A percentile compares a stretch with the other conserved stretches of the same genome.
Conservation (phyloP, 1,284 basidiomycete genomes). For the Trichosporon inkin region DNA sequence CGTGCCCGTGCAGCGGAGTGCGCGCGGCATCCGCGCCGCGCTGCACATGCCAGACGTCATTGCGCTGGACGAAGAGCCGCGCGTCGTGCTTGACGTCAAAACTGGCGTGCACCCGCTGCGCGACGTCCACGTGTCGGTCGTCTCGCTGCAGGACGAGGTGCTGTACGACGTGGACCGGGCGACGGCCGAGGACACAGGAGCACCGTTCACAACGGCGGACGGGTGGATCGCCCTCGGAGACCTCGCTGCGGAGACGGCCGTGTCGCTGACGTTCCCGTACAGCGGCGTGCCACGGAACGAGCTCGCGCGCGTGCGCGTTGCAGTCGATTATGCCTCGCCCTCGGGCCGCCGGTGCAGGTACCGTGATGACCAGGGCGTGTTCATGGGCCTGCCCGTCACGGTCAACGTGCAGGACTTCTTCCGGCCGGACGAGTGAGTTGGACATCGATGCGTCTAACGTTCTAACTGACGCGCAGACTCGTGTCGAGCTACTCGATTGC, state of each 20-base stretch:
- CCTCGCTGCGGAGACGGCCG: constrained; percentile 14
- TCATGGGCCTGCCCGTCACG: constrained; percentile 47
- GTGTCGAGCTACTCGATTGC: constrained; percentile 50
- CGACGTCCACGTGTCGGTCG: constrained; percentile 21
- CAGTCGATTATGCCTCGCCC: constrained; percentile 26
- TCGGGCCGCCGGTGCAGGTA: constrained; percentile 16
- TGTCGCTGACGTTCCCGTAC: constrained; percentile 32
- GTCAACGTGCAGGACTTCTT: constrained; percentile 53
- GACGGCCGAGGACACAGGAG: neutral
- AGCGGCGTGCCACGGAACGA: constrained; percentile 34
- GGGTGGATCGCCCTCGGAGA: constrained; percentile 21
- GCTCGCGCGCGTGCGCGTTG: constrained; percentile 31
- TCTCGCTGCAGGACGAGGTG: constrained; percentile 28
- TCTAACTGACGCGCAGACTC: constrained; percentile 31
- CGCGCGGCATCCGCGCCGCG: constrained; percentile 23
- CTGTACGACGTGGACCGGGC: constrained; percentile 24
- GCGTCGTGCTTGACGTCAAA: constrained; percentile 33
- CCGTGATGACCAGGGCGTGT: constrained; percentile 35
- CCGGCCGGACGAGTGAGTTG: constrained; percentile 43
- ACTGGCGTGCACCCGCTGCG: constrained; percentile 23
- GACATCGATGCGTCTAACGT: neutral
- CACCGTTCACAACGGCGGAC: neutral
- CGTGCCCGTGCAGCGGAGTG: constrained; percentile 26
- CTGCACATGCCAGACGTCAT: constrained; percentile 40
- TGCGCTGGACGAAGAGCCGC: constrained; percentile 36